A percentile compares a stretch with the other conserved stretches of the same genome.
phyloP scores from a whole-genome alignment of 805 yeast species.

The Ogataea salicorniae region DNA sequence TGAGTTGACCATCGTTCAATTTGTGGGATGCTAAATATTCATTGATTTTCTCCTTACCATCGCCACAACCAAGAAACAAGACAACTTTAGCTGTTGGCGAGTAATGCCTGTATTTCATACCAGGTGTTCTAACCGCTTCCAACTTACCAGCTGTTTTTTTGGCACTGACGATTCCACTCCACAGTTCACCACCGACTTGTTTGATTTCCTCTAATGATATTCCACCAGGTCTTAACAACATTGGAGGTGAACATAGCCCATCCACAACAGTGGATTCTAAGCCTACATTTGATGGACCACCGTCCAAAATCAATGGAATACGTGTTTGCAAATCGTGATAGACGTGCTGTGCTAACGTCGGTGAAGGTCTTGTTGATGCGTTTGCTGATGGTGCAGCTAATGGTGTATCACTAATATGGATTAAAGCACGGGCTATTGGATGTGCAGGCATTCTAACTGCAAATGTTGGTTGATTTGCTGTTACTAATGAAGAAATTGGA shows the following conservation, averaged over 20 bases:
- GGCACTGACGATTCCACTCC: conserved; percentile 63
- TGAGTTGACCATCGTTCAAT: conserved; percentile 14
- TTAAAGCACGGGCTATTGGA: conserved; percentile 86
- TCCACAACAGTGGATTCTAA: conserved; percentile 93
- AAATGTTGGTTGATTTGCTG: conserved; percentile 84
- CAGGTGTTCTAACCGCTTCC: conserved; percentile 87
- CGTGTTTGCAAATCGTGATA: conserved; percentile 69
- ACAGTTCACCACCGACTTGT: conserved; percentile 56
- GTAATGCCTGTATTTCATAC: conserved; percentile 96
- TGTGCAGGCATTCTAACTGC: conserved; percentile 88
- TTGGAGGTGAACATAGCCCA: conserved; percentile 80
- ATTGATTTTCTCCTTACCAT: conserved; percentile 29
- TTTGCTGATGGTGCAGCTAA: conserved; percentile 98
- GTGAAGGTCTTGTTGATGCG: conserved; percentile 92
- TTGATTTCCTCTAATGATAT: conserved; percentile 72
- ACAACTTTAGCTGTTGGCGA: conserved; percentile 85
- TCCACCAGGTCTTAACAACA: conserved; percentile 92
- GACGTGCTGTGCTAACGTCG: conserved; percentile 86
- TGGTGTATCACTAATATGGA: conserved; percentile 79
- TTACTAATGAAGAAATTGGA: conserved; percentile 66
- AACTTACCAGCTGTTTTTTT: conserved; percentile 56
- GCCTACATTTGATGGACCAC: conserved; percentile 85
- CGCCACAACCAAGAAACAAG: conserved; percentile 48
- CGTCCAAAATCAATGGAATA: conserved; percentile 84
- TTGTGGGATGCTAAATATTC: conserved; percentile 5